Base-by-base conservation (phyloP, 1,139 yeast genomes). In the Candida sp. region DNA sequence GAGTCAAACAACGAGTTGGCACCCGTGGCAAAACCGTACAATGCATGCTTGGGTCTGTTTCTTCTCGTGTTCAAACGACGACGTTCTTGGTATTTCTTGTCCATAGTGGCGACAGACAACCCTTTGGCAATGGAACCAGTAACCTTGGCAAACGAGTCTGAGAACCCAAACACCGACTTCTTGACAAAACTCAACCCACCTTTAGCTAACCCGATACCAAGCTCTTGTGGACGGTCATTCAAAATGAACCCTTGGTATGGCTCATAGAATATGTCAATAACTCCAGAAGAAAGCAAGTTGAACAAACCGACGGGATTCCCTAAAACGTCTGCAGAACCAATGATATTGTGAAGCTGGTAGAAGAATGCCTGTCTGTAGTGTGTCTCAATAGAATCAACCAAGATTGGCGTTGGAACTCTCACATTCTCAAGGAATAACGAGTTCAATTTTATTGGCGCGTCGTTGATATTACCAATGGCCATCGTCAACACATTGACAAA, bases 261-360 rank as follows among this genome's bases (percentile, higher is more conserved):
- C 63, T 94, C 99, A 65, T 96, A 96, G 66, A 96, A 96, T 39
- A 94, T 88, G 68, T 96, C 99, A 80, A 92, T 83, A 7, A 94
- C 96, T 47, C 99, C 99, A 0, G 98, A 91, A 52, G 97, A 88
- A 53, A 96, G 75, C 58, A 93, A 92, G 63, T 91, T 96, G 72
- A 94, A 96, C 53, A 96, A 73, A 1, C 99, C 99, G 33, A 96
- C 98, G 0, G 99, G 99, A 59, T 96, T 94, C 31, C 99, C 99
- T 49, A 96, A 75, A 60, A 96, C 84, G 69, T 96, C 99, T 0
- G 99, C 99, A 22, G 98, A 91, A 0, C 99, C 99, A 43, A 96
- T 76, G 50, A 96, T 86, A 69, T 91, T 93, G 69, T 96, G 97
- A 40, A 96, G 78, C 68, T 96, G 99, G 64, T 91, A 92, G 58